These are phyloP conservation scores for Uronychia binucleata DNA, from an alignment of 73 alveolate genomes.

Conservation along the genomic window DNA sequence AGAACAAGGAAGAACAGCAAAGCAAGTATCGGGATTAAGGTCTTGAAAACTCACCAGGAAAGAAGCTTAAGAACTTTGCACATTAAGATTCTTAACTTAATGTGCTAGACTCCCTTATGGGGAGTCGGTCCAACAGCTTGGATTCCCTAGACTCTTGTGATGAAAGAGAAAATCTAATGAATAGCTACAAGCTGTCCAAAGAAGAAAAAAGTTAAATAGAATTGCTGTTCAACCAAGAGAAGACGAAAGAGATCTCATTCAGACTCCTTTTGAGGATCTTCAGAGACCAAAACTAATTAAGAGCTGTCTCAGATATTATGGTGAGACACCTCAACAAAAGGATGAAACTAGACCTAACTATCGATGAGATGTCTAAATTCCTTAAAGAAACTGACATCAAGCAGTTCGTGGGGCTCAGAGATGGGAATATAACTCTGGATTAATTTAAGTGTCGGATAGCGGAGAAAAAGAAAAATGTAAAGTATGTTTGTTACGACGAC, in stretches of 20 bases:
- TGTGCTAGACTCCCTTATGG: too few relatives aligned
- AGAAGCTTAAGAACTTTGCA: not conserved
- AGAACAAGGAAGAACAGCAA: not conserved
- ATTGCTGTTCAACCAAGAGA: not conserved
- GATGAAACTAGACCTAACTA: not conserved
- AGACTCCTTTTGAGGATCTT: not conserved
- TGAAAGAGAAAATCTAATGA: not conserved
- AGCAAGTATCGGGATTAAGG: not conserved
- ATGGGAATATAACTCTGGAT: constrained; percentile 27
- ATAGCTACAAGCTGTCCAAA: not conserved
- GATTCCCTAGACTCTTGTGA: too few relatives aligned
- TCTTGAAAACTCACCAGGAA: not conserved
- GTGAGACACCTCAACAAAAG: not conserved
- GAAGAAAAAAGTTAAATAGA: not conserved
- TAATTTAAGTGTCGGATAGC: constrained; percentile 36
- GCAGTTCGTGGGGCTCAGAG: not conserved
- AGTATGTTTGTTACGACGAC: constrained; percentile 49
- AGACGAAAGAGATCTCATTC: not conserved
- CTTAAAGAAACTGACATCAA: not conserved
- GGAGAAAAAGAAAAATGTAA: constrained; percentile 30
- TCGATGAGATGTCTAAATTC: not conserved
- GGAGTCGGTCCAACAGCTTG: too few relatives aligned
- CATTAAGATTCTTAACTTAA: not conserved
- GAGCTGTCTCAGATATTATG: not conserved
- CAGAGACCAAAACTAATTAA: not conserved